phyloP scores from a whole-genome alignment of 495 filamentous ascomycete genomes.

The Elaphomyces granulatus region DNA sequence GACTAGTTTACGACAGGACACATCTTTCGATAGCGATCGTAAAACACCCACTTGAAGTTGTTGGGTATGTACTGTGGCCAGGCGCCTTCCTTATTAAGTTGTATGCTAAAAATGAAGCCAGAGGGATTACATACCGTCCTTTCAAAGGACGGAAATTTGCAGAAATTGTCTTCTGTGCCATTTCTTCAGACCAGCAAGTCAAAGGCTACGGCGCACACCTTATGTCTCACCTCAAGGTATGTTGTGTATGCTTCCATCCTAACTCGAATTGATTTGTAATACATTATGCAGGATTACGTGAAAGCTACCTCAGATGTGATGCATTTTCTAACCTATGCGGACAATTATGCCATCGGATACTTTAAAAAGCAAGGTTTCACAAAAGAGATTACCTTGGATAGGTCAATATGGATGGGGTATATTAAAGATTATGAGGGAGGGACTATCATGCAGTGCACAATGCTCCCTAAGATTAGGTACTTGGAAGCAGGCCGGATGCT shows the following conservation, averaged over 20 bases:
- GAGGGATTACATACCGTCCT: slow-evolving; percentile 91
- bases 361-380: slow-evolving; percentile 99
- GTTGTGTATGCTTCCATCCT: neutral
- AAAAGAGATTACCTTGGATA: slow-evolving; percentile 90
- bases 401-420: slow-evolving; percentile 94
- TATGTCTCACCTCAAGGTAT: slow-evolving; percentile 85
- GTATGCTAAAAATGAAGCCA: slow-evolving; percentile 16
- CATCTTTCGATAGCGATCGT: slow-evolving; percentile 95
- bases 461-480: slow-evolving; percentile 91
- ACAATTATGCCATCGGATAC: slow-evolving; percentile 98
- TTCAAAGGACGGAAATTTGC: slow-evolving; percentile 90
- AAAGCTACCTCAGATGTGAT: slow-evolving; percentile 93
- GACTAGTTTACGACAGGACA: slow-evolving; percentile 91
- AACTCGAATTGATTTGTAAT: slow-evolving; percentile 10
- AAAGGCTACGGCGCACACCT: slow-evolving; percentile 97
- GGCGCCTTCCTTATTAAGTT: neutral
- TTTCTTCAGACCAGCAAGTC: slow-evolving; percentile 94
- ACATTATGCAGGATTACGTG: slow-evolving; percentile 61
- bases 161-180: slow-evolving; percentile 97
- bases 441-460: slow-evolving; percentile 98
- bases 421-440: slow-evolving; percentile 99
- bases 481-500: slow-evolving; percentile 91
- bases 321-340: slow-evolving; percentile 97
- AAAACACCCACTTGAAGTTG: slow-evolving; percentile 88
- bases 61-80: slow-evolving; percentile 40